Evolutionary conservation across 2,329 filamentous ascomycete species (phyloP).

Genomic region (Chalaropsis ovoidea): DNA sequence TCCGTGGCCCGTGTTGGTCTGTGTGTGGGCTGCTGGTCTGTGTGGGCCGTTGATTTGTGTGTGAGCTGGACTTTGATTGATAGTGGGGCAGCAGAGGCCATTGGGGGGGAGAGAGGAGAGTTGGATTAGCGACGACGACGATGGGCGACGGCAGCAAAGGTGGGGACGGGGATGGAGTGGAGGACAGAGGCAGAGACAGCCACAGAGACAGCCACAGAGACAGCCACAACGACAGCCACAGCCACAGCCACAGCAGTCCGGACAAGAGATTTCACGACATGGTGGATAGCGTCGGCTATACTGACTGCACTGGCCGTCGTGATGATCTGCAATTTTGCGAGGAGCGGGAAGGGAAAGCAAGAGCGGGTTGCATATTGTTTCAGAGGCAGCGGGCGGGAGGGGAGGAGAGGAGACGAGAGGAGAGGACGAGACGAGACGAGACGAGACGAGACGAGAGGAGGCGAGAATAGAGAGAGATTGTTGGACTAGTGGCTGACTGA

Average conservation of each 20-base stretch:
- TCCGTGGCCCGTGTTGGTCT: conserved; percentile 12
- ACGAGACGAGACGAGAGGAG: neutral
- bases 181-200: no score
- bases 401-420: neutral
- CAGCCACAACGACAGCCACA: no score
- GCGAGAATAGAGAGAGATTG: neutral
- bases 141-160: no score
- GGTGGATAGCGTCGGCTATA: no score
- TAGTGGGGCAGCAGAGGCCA: no score
- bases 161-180: no score
- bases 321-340: neutral
- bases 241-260: no score
- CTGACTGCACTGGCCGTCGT: neutral
- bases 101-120: no score
- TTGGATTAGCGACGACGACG: no score
- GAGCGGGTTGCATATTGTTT: neutral
- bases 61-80: neutral
- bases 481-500: neutral
- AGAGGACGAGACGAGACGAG: no score
- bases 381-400: neutral
- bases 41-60: neutral
- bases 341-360: neutral
- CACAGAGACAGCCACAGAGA: no score
- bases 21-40: conserved; percentile 3
- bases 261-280: no score